phyloP scores from a whole-genome alignment of 257 asterid genomes.

The Catharanthus roseus region DNA sequence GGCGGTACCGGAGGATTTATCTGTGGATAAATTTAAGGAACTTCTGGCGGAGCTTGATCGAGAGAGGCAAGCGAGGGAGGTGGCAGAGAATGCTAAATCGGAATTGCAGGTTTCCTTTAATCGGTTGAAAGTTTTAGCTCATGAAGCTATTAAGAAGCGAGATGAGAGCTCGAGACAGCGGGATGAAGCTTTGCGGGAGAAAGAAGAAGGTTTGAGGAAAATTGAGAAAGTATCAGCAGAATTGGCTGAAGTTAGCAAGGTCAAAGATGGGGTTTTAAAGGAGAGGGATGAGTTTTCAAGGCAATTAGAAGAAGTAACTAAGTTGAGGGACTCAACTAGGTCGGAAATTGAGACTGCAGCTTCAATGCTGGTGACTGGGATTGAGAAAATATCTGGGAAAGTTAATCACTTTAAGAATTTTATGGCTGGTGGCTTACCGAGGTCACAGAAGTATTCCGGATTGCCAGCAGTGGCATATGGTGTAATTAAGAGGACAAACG shows the following conservation, averaged over 20 bases:
- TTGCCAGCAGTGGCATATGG: conserved; percentile 91
- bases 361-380: conserved; percentile 85
- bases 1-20: conserved; percentile 41
- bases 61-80: conserved; percentile 68
- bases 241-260: conserved; percentile 40
- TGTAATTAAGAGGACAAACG: conserved; percentile 86
- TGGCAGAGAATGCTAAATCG: conserved; percentile 64
- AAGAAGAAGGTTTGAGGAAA: conserved; percentile 48
- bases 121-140: conserved; percentile 73
- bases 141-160: conserved; percentile 83
- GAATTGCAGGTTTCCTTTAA: conserved; percentile 67
- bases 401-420: conserved; percentile 69
- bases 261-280: conserved; percentile 45
- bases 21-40: conserved; percentile 61
- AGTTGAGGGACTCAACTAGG: conserved; percentile 49
- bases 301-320: conserved; percentile 64
- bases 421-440: conserved; percentile 67
- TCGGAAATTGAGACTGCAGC: conserved; percentile 80
- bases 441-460: conserved; percentile 81
- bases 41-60: conserved; percentile 78
- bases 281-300: conserved; percentile 43
- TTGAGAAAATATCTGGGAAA: conserved; percentile 84
- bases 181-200: conserved; percentile 69
- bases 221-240: conserved; percentile 41
- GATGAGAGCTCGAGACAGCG: conserved; percentile 77